These are phyloP conservation scores for Penicillium mononematosum DNA, from an alignment of 495 filamentous ascomycete species.

Conservation along the genomic window DNA sequence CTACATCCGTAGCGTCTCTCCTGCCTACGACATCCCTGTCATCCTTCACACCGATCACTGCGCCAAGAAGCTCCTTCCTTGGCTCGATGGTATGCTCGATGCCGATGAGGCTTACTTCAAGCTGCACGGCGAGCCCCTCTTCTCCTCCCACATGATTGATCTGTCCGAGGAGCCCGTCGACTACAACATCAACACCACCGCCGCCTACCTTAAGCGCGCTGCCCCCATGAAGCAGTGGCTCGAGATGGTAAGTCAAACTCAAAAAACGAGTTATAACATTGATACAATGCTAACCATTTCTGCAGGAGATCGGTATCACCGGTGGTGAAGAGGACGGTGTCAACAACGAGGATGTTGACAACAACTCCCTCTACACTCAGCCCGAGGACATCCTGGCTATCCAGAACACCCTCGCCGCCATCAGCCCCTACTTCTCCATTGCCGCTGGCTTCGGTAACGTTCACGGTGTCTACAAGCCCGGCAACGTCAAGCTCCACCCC, in stretches of 20 bases:
- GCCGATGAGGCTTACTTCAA: constrained; percentile 93
- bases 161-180: constrained; percentile 84
- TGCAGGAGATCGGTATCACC: constrained; percentile 83
- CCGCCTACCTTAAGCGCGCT: constrained; percentile 84
- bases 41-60: constrained; percentile 92
- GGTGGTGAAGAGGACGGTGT: constrained; percentile 93
- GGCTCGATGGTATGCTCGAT: constrained; percentile 95
- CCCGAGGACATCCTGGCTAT: constrained; percentile 92
- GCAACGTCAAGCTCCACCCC: constrained; percentile 93
- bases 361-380: constrained; percentile 95
- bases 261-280: neutral
- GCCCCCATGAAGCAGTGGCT: constrained; percentile 98
- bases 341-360: constrained; percentile 76
- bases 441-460: constrained; percentile 98
- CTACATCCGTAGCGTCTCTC: constrained; percentile 88
- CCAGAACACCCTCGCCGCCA: constrained; percentile 72
- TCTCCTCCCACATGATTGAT: constrained; percentile 97
- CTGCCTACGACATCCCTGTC: constrained; percentile 85
- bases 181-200: constrained; percentile 87
- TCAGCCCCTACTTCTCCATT: constrained; percentile 95
- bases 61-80: constrained; percentile 90
- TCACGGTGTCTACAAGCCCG: constrained; percentile 98
- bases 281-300: constrained; percentile 11
- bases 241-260: constrained; percentile 73
- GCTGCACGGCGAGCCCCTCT: constrained; percentile 86